phyloP scores from a whole-genome alignment of 129 eudicot species.

The Flaveria trinervia region DNA sequence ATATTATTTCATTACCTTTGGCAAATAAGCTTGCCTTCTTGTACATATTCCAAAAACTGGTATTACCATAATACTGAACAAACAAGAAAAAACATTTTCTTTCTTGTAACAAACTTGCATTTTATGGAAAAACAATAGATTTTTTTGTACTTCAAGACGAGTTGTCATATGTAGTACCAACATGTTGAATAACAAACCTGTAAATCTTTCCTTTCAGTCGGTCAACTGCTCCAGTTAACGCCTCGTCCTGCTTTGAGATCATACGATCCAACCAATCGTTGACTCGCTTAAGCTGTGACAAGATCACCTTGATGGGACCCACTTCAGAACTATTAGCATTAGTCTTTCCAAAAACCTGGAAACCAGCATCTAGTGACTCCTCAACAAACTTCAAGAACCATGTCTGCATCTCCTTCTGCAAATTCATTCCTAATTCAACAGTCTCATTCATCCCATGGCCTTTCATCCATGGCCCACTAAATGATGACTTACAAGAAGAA shows the following conservation, averaged over 20 bases:
- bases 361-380: slow-evolving; percentile 95
- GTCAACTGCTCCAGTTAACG: slow-evolving; percentile 65
- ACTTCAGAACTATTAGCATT: slow-evolving; percentile 34
- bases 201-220: slow-evolving; percentile 79
- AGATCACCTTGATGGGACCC: slow-evolving; percentile 68
- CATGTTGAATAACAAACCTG: slow-evolving; percentile 92
- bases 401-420: slow-evolving; percentile 84
- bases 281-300: slow-evolving; percentile 91
- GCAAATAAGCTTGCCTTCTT: slow-evolving; percentile 15
- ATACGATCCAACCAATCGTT: slow-evolving; percentile 90
- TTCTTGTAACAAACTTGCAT: slow-evolving; percentile 15
- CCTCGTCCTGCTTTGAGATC: slow-evolving; percentile 56
- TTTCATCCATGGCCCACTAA: slow-evolving; percentile 44
- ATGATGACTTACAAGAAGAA: slow-evolving; percentile 32
- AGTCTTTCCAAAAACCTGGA: slow-evolving; percentile 62
- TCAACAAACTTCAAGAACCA: slow-evolving; percentile 89
- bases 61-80: neutral
- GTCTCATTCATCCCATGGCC: slow-evolving; percentile 44
- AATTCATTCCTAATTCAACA: slow-evolving; percentile 47
- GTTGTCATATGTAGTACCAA: slow-evolving; percentile 71
- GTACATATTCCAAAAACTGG: neutral
- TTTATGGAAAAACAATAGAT: slow-evolving; percentile 17
- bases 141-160: slow-evolving; percentile 41
- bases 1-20: neutral
- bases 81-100: neutral